Evolutionary conservation across 1,284 basidiomycete genomes (phyloP).

Genomic region (Boletus albobrunnescens): DNA sequence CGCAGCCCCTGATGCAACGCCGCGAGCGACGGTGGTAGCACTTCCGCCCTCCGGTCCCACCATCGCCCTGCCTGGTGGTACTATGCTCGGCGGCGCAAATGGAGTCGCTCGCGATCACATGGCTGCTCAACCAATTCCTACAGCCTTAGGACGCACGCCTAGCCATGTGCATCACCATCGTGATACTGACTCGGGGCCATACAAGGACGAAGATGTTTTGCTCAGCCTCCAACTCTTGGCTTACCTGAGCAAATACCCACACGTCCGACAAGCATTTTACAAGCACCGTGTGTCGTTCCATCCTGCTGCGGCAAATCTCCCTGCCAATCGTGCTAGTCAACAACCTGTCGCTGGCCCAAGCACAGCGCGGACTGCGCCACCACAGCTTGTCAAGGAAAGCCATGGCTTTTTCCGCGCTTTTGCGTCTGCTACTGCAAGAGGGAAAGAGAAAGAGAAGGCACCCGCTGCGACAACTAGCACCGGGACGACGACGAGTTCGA

Average conservation of each 20-base stretch:
- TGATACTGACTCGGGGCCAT: conserved; percentile 53
- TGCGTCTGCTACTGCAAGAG: conserved; percentile 34
- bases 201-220: conserved; percentile 93
- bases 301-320: conserved; percentile 53
- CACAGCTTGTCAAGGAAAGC: conserved; percentile 27
- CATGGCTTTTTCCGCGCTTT: conserved; percentile 39
- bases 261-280: conserved; percentile 96
- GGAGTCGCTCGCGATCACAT: conserved; percentile 19
- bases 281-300: conserved; percentile 73
- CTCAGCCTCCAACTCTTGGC: conserved; percentile 90
- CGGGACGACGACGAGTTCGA: conserved; percentile 1
- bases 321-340: conserved; percentile 8
- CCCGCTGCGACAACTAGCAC: conserved; percentile 17
- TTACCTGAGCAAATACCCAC: conserved; percentile 96
- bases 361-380: conserved; percentile 7
- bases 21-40: conserved; percentile 37
- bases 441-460: conserved; percentile 44
- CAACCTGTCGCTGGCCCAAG: conserved; percentile 28
- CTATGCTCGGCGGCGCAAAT: conserved; percentile 11
- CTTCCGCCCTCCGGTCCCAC: conserved; percentile 29
- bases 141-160: conserved; percentile 24
- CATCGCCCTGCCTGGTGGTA: conserved; percentile 10
- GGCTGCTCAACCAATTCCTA: conserved; percentile 17
- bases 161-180: conserved; percentile 28
- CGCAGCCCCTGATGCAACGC: conserved; percentile 38